Conservation (phyloP, 1,284 basidiomycete genomes). For the Sporisorium scitamineum region DNA sequence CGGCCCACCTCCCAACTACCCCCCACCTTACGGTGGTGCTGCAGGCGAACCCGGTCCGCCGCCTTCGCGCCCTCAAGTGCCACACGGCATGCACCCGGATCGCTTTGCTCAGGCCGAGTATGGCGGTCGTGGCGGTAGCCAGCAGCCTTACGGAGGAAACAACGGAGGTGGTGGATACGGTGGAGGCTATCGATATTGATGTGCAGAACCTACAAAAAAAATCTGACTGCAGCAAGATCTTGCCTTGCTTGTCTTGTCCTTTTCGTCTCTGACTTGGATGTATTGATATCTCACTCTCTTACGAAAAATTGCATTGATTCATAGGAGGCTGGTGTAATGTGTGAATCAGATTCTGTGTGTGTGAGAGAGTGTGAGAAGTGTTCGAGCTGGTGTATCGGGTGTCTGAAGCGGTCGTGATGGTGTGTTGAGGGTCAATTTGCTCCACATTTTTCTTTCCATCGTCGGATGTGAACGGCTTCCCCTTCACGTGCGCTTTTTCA, state of each 20-base stretch:
- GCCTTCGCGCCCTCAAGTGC: slow-evolving; percentile 41
- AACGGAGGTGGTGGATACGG: slow-evolving; percentile 21
- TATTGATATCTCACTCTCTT: neutral
- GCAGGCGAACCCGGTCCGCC: slow-evolving; percentile 34
- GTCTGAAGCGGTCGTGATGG: neutral
- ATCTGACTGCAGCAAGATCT: neutral
- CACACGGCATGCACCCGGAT: slow-evolving; percentile 58
- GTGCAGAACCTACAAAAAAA: neutral
- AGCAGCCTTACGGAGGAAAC: slow-evolving; percentile 15
- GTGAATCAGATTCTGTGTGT: neutral
- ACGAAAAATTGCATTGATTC: slow-evolving; percentile 1
- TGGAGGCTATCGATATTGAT: slow-evolving; percentile 8
- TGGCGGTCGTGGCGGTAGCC: slow-evolving; percentile 24
- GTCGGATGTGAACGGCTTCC: neutral
- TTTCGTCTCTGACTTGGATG: slow-evolving; percentile 2
- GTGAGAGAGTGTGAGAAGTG: neutral
- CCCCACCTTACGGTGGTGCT: slow-evolving; percentile 22
- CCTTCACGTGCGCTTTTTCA: neutral
- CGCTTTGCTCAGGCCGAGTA: slow-evolving; percentile 46
- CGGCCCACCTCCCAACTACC: slow-evolving; percentile 34
- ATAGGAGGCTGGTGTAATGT: neutral
- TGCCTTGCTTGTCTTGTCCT: neutral
- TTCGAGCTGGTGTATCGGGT: no score
- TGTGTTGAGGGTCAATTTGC: neutral
- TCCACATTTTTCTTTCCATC: no score